Conservation (phyloP, 2,329 filamentous ascomycete genomes). For the Teratosphaeria viscida region DNA sequence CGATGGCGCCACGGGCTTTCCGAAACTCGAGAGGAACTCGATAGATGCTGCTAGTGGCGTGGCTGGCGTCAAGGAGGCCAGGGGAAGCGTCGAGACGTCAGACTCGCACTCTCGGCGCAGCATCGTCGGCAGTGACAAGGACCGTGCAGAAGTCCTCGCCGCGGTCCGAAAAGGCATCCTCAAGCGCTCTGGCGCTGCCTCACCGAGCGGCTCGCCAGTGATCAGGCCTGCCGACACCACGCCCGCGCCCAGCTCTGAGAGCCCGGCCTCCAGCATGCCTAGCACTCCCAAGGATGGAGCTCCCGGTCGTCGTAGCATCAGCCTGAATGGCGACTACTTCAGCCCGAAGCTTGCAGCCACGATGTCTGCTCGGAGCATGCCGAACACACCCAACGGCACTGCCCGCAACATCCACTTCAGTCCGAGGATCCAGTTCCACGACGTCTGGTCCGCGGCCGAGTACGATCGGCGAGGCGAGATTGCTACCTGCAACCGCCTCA, state of each 20-base stretch:
- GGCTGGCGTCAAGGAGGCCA: slow-evolving; percentile 19
- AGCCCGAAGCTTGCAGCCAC: slow-evolving; percentile 60
- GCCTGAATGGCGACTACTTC: slow-evolving; percentile 77
- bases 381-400: slow-evolving; percentile 62
- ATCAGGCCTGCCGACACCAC: slow-evolving; percentile 53
- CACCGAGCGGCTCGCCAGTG: slow-evolving; percentile 59
- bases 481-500: slow-evolving; percentile 94
- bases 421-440: slow-evolving; percentile 85
- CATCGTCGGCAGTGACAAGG: slow-evolving; percentile 80
- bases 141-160: slow-evolving; percentile 82
- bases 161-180: slow-evolving; percentile 92
- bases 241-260: slow-evolving; percentile 57
- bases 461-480: slow-evolving; percentile 94
- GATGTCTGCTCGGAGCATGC: slow-evolving; percentile 57
- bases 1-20: slow-evolving; percentile 69
- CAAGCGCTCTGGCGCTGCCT: slow-evolving; percentile 61
- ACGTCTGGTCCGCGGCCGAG: slow-evolving; percentile 91
- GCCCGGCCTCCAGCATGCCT: slow-evolving; percentile 73
- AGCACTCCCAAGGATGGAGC: slow-evolving; percentile 74
- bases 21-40: slow-evolving; percentile 73
- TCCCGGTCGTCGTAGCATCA: slow-evolving; percentile 27
- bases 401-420: slow-evolving; percentile 64
- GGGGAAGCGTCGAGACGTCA: slow-evolving; percentile 44
- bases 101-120: slow-evolving; percentile 62
- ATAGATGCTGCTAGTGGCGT: slow-evolving; percentile 49